A percentile compares a stretch with the other conserved stretches of the same genome.
These are phyloP conservation scores for Aegle marmelos DNA, from an alignment of 345 rosid genomes.

Conservation along the genomic window DNA sequence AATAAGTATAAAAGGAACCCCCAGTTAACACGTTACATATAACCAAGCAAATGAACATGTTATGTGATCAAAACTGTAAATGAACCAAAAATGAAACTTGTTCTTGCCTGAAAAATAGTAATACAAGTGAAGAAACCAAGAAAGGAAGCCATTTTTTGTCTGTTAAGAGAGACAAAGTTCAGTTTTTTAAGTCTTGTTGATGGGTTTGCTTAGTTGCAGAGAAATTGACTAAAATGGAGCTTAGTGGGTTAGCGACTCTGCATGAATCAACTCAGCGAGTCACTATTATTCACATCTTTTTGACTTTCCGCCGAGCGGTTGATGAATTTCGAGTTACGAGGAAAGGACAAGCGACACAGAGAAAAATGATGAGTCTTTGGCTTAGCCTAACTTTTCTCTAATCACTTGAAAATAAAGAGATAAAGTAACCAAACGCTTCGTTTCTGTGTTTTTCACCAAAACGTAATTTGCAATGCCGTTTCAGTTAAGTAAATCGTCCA, in stretches of 20 bases:
- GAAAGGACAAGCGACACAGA: constrained; percentile 21
- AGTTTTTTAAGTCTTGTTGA: not conserved
- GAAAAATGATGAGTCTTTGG: not conserved
- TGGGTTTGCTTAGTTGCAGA: not conserved
- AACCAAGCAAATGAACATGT: not conserved
- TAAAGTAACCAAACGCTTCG: not conserved
- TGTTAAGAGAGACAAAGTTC: not conserved
- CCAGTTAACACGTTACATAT: not conserved
- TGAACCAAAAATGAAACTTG: not conserved
- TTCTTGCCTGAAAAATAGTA: constrained; percentile 38
- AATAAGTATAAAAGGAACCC: not conserved
- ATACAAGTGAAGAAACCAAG: constrained; percentile 13
- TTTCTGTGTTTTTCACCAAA: not conserved
- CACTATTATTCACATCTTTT: not conserved
- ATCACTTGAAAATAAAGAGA: no score
- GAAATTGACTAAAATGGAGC: not conserved
- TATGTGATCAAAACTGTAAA: not conserved
- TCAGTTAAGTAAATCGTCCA: no score
- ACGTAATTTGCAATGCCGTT: not conserved
- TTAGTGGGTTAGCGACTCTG: not conserved
- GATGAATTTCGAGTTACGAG: constrained; percentile 11
- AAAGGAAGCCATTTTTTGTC: constrained; percentile 21
- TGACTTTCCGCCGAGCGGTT: not conserved
- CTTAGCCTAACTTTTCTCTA: not conserved
- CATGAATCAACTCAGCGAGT: constrained; percentile 3